Conservation (phyloP, 1,139 yeast genomes). For the Scheffersomyces parashehatae region DNA sequence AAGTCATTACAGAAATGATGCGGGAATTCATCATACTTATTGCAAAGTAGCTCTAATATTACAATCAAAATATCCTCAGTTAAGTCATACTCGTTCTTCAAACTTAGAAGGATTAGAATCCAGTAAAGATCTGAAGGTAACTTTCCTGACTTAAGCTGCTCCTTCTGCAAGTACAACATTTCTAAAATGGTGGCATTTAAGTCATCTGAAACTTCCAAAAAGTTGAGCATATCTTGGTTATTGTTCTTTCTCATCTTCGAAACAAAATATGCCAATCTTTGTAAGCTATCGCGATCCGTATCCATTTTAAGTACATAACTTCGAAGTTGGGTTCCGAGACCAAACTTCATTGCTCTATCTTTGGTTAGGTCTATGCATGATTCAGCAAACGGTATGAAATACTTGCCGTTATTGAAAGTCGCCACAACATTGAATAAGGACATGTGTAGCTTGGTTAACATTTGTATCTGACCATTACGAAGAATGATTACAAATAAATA, state of each 20-base stretch:
- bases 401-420: slow-evolving; percentile 28
- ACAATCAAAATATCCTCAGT: too few species aligned
- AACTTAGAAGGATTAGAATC: too few species aligned
- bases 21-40: neutral
- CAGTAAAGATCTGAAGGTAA: too few species aligned
- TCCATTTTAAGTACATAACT: slow-evolving; percentile 46
- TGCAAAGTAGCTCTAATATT: neutral
- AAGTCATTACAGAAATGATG: slow-evolving; percentile 18
- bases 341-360: slow-evolving; percentile 49
- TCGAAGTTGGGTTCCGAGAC: slow-evolving; percentile 47
- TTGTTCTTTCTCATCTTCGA: slow-evolving; percentile 21
- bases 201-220: too few species aligned
- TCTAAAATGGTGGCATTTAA: too few species aligned
- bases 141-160: too few species aligned
- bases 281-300: slow-evolving; percentile 20
- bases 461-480: slow-evolving; percentile 60
- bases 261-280: slow-evolving; percentile 47
- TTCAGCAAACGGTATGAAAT: slow-evolving; percentile 53
- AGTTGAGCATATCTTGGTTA: too few species aligned
- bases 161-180: too few species aligned
- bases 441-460: slow-evolving; percentile 50
- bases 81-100: too few species aligned
- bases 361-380: slow-evolving; percentile 41
- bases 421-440: slow-evolving; percentile 38
- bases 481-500: slow-evolving; percentile 49